Evolutionary conservation across 495 filamentous ascomycete species (phyloP), one percentile per base, ranked within the genome.

Genomic region (Penicillium herquei): DNA sequence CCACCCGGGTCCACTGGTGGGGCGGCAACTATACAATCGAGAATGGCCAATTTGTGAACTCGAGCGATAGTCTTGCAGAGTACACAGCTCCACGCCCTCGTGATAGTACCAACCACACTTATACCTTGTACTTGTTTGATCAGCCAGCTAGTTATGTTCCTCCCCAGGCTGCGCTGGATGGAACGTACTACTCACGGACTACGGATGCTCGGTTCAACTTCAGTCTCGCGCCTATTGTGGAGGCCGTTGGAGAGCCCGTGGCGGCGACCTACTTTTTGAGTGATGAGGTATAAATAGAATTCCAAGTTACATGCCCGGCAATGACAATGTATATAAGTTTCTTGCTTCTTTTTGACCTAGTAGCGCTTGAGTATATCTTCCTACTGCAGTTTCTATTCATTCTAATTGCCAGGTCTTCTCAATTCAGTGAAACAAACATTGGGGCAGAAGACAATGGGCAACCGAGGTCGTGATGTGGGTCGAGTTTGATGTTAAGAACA

Each of bases 1-100:
- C 52, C 3, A 54, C 52, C 14, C 52, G 52, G 33, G 18, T 54
- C 12, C 52, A 54, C 21, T 54, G 52, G 52, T 54, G 52, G 52
- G 43, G 52, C 33, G 52, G 52, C 13, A 54, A 54, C 43, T 54
- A 41, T 48, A 54, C 52, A 2, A 40, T 54, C 11, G 52, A 45
- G 7, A 46, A 54, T 18, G 43, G 52, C 43, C 32, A 39, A 2
- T 54, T 48, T 10, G 33, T 48, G 6, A 48, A 48, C 52, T 54
- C 52, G 2, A 54, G 52, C 12, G 52, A 48, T 34, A 37, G 42
- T 39, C 12, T 54, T 26, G 52, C 52, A 6, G 33, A 46, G 9
- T 54, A 48, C 21, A 54, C 52, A 7, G 52, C 52, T 14, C 52
- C 52, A 7, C 43, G 52, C 32, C 43, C 52, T 33, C 43, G 43